phyloP scores from a whole-genome alignment of 805 yeast species.

The Lachancea meyersii region DNA sequence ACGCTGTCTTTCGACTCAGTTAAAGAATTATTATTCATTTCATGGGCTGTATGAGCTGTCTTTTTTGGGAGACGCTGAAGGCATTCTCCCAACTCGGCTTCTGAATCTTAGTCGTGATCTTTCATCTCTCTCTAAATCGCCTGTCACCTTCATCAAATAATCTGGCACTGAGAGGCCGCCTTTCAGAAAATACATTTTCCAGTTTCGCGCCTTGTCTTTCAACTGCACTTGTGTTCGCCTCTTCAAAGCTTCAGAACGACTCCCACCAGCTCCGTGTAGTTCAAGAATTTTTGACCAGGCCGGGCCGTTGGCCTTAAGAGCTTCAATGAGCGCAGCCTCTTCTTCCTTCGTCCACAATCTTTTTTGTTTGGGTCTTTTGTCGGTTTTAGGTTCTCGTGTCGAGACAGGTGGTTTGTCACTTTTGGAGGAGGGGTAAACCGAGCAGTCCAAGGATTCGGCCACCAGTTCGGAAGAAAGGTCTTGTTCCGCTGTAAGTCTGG shows the following conservation, averaged over 20 bases:
- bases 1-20: no score
- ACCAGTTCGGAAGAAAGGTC: neutral
- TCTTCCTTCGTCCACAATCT: conserved; percentile 76
- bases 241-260: conserved; percentile 72
- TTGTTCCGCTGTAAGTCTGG: neutral
- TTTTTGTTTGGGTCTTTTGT: conserved; percentile 28
- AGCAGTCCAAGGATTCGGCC: neutral
- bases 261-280: conserved; percentile 91
- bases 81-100: neutral
- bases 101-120: conserved; percentile 31
- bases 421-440: neutral
- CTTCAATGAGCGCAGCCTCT: conserved; percentile 76
- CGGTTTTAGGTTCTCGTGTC: neutral
- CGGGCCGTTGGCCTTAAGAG: conserved; percentile 77
- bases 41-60: neutral
- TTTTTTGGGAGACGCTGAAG: neutral
- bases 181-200: conserved; percentile 83
- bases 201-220: conserved; percentile 93
- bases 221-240: conserved; percentile 87
- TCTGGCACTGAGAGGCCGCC: conserved; percentile 72
- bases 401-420: neutral
- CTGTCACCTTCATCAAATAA: conserved; percentile 78
- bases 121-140: conserved; percentile 61
- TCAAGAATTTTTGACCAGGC: conserved; percentile 90
- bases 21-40: neutral